These are phyloP conservation scores for Platanthera guangdongensis DNA, from an alignment of 106 monocot species.

Conservation along the genomic window DNA sequence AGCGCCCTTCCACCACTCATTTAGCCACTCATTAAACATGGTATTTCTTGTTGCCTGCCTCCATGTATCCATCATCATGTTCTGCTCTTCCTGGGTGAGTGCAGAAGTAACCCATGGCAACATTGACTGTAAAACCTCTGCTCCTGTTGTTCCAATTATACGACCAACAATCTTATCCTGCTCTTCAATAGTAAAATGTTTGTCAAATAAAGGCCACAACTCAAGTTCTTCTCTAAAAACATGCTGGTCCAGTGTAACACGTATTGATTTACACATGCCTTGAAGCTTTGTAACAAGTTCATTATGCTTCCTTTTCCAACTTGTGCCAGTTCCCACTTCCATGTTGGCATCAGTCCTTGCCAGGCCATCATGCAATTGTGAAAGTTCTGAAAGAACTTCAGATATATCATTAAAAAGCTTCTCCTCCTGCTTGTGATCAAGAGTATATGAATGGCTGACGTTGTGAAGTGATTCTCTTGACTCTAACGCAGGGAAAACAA, in stretches of 20 bases:
- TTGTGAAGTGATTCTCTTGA: conserved; percentile 96
- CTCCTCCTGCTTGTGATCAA: conserved; percentile 98
- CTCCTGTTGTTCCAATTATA: conserved; percentile 97
- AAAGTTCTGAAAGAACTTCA: conserved; percentile 64
- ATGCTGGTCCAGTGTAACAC: conserved; percentile 92
- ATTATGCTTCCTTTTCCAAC: conserved; percentile 54
- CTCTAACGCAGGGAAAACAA: conserved; percentile 98
- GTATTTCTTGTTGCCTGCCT: conserved; percentile 91
- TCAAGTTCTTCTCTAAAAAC: conserved; percentile 93
- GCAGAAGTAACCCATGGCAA: conserved; percentile 98
- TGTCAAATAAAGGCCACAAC: conserved; percentile 95
- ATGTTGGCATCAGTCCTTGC: conserved; percentile 2
- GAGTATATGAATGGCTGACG: conserved; percentile 95
- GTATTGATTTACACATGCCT: conserved; percentile 95
- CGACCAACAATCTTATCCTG: conserved; percentile 95
- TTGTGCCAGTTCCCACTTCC: conserved; percentile 16
- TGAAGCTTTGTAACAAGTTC: conserved; percentile 93
- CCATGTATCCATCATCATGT: conserved; percentile 98
- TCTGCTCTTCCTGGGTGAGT: conserved; percentile 90
- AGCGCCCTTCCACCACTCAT: conserved; percentile 88
- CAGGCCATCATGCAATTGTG: conserved; percentile 45
- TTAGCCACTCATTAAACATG: conserved; percentile 99
- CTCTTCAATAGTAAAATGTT: conserved; percentile 92
- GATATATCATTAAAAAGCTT: conserved; percentile 92
- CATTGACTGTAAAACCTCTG: conserved; percentile 97